Evolutionary conservation across 441 rosid species (phyloP).

Genomic region (Erysimum cheiri): DNA sequence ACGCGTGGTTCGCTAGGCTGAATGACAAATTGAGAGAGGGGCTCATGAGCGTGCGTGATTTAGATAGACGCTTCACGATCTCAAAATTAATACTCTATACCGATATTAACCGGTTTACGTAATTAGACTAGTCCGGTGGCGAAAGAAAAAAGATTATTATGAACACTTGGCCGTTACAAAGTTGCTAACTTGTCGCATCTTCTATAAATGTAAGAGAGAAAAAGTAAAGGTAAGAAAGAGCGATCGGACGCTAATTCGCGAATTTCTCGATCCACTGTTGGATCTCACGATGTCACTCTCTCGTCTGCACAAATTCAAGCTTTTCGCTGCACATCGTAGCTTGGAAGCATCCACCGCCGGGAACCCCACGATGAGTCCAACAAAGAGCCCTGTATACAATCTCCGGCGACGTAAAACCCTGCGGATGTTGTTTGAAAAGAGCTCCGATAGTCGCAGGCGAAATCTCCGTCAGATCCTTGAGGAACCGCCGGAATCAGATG

Average conservation of each 20-base stretch:
- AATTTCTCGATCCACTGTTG: conserved; percentile 18
- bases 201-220: conserved; percentile 7
- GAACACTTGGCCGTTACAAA: conserved; percentile 19
- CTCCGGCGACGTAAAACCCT: conserved; percentile 85
- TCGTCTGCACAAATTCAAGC: conserved; percentile 73
- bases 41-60: neutral
- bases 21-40: conserved; percentile 1
- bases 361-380: conserved; percentile 69
- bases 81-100: neutral
- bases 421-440: conserved; percentile 72
- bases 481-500: conserved; percentile 49
- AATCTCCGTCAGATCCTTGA: conserved; percentile 41
- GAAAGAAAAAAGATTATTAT: neutral
- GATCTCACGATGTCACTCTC: conserved; percentile 55
- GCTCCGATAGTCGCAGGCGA: conserved; percentile 49
- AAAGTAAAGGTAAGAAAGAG: neutral
- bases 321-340: conserved; percentile 67
- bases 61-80: neutral
- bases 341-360: conserved; percentile 41
- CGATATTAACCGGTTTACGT: neutral
- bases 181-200: conserved; percentile 26
- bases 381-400: conserved; percentile 72
- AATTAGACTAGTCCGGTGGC: neutral
- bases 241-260: conserved; percentile 5
- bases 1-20: neutral